Conservation (phyloP, 768 basidiomycete genomes). For the Lentinula raphanica region DNA sequence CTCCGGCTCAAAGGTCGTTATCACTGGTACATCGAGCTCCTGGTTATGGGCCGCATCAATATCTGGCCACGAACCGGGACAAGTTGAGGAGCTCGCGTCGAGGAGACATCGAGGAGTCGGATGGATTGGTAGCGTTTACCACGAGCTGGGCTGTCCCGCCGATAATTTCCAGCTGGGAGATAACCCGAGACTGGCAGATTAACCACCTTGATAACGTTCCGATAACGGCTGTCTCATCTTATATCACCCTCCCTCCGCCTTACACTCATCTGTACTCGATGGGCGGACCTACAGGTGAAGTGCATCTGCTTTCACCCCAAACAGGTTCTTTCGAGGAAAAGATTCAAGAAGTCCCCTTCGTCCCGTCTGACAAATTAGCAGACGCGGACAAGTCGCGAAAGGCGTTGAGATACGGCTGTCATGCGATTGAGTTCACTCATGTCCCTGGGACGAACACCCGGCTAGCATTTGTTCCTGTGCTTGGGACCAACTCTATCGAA, state of each 20-base stretch:
- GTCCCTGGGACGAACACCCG: constrained; percentile 11
- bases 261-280: constrained; percentile 43
- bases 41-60: constrained; percentile 49
- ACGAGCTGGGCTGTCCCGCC: constrained; percentile 51
- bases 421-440: constrained; percentile 42
- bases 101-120: background rate
- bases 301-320: constrained; percentile 30
- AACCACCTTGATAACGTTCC: constrained; percentile 37
- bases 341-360: constrained; percentile 42
- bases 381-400: constrained; percentile 44
- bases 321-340: constrained; percentile 38
- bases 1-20: constrained; percentile 33
- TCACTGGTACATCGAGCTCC: constrained; percentile 35
- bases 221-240: constrained; percentile 52
- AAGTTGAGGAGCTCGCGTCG: constrained; percentile 15
- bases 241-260: constrained; percentile 43
- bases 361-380: constrained; percentile 36
- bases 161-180: constrained; percentile 38
- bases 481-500: constrained; percentile 44
- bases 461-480: constrained; percentile 44
- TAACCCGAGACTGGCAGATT: constrained; percentile 26
- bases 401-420: constrained; percentile 49
- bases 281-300: constrained; percentile 49
- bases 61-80: constrained; percentile 34
- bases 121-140: constrained; percentile 29